phyloP scores from a whole-genome alignment of 371 early-diverging fungal genomes.

The Circinella umbellata region DNA sequence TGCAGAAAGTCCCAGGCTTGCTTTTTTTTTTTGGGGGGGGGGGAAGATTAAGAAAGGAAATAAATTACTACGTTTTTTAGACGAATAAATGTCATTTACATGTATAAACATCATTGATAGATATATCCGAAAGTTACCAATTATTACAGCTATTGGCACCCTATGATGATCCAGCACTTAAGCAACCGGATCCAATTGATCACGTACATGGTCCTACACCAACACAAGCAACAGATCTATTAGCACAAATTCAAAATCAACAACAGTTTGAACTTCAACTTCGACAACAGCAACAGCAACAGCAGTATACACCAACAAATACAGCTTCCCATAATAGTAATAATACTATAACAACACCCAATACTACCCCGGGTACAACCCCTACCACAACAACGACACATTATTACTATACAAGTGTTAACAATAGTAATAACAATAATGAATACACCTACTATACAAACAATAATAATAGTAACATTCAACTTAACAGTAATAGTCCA shows the following conservation, averaged over 20 bases:
- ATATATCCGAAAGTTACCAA: conserved; percentile 14
- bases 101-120: background rate
- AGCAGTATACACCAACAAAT: conserved; percentile 4
- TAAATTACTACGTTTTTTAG: too few relatives aligned
- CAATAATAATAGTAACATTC: conserved; percentile 12
- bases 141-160: conserved; percentile 20
- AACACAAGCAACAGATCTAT: conserved; percentile 12
- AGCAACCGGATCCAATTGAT: conserved; percentile 4
- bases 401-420: conserved; percentile 8
- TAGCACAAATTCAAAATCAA: conserved; percentile 12
- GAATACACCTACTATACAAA: conserved; percentile 10
- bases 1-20: too few relatives aligned
- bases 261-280: conserved; percentile 18
- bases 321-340: too few relatives aligned
- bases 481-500: conserved; percentile 6
- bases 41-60: too few relatives aligned
- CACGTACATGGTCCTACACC: conserved; percentile 5
- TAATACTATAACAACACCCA: too few relatives aligned
- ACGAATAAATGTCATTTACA: too few relatives aligned
- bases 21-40: too few relatives aligned
- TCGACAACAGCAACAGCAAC: conserved; percentile 20
- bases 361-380: conserved; percentile 6
- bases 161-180: conserved; percentile 13
- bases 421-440: background rate
- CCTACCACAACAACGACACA: conserved; percentile 3